Evolutionary conservation across 768 basidiomycete species (phyloP), one percentile per base, ranked within the genome.

Genomic region (Cubamyces sp.): DNA sequence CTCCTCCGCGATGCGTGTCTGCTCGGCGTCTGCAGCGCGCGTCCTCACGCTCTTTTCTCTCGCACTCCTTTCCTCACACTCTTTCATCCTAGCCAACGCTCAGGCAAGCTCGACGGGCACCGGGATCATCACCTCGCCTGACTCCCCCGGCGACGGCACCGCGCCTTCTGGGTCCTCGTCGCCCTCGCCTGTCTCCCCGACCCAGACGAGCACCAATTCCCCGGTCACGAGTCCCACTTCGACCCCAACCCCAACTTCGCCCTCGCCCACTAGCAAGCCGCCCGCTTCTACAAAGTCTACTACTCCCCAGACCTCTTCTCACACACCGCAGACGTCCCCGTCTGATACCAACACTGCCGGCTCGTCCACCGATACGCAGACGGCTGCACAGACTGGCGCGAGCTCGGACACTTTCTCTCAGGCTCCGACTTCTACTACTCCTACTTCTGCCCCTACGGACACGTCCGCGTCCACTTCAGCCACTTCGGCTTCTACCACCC

Each of bases 31-130:
- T 47, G 64, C 71, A 57, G 67, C 66, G 48, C 73, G 73, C 68
- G 61, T 60, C 63, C 61, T 74, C 56, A 71, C 73, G 61, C 62
- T 74, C 73, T 60, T 74, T 74, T 68, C 65, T 30, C 68, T 72
- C 60, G 66, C 68, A 52, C 64, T 74, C 73, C 62, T 74, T 68
- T 68, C 57, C 46, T 68, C 70, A 67, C 72, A 71, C 43, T 71
- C 70, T 34, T 70, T 71, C 66, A 65, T 60, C 57, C 59, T 64
- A 42, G 69, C 60, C 61, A 56, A 63, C 47, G 69, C 69, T 18
- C 64, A 66, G 42, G 23, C 48, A 23, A 49, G 16, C 37, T 0
- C 25, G 18, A 9, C 19, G 30, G 40, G 30, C 39, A 26, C 45
- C 43, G 25, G 25, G 52, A 5, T 45, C 54, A n/a, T 16, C 11